phyloP scores from a whole-genome alignment of 2,329 filamentous ascomycete genomes.

The Aspergillus amoenus region DNA sequence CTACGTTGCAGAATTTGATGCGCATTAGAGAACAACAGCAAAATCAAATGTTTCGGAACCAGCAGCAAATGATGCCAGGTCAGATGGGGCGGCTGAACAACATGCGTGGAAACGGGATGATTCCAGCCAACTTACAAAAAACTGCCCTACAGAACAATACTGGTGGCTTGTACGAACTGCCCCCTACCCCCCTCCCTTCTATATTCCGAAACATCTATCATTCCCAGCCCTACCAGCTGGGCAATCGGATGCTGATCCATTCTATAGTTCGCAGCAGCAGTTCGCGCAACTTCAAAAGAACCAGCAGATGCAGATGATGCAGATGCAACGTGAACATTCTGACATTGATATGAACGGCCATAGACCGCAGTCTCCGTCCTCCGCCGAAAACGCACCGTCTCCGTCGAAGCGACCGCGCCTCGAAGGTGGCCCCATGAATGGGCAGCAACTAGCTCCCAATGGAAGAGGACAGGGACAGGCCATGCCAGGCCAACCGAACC shows the following conservation, averaged over 20 bases:
- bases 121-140: constrained; percentile 58
- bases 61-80: constrained; percentile 61
- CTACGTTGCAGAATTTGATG: constrained; percentile 56
- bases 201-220: background rate
- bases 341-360: constrained; percentile 82
- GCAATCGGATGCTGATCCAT: constrained; percentile 22
- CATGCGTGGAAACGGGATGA: constrained; percentile 55
- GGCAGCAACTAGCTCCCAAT: constrained; percentile 74
- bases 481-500: constrained; percentile 66
- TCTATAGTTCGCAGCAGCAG: constrained; percentile 58
- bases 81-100: constrained; percentile 55
- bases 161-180: constrained; percentile 36
- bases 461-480: constrained; percentile 66
- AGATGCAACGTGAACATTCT: constrained; percentile 86
- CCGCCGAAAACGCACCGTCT: constrained; percentile 84
- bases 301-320: constrained; percentile 60
- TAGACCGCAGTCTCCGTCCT: constrained; percentile 76
- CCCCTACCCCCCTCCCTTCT: constrained; percentile 14
- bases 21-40: constrained; percentile 73
- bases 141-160: constrained; percentile 74
- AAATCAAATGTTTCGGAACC: constrained; percentile 69
- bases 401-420: constrained; percentile 87
- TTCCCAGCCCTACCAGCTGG: background rate
- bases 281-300: constrained; percentile 69
- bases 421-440: constrained; percentile 71